These are phyloP conservation scores for Hypoxylon sp. DNA, from an alignment of 2,329 filamentous ascomycete genomes.

Conservation along the genomic window DNA sequence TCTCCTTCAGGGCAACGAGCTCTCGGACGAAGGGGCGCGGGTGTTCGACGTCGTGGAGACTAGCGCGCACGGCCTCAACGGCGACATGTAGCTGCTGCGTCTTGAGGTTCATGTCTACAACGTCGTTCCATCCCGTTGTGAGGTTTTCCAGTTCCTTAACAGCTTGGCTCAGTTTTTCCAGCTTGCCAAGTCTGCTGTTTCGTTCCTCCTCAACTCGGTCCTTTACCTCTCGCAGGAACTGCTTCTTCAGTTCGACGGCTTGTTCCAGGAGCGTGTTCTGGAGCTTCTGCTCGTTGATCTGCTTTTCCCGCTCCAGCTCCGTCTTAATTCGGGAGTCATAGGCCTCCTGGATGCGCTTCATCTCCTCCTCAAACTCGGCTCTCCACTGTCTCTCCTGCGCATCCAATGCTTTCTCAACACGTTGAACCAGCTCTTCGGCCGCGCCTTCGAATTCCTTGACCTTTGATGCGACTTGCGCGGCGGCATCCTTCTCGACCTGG, in stretches of 20 bases:
- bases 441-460: conserved; percentile 86
- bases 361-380: conserved; percentile 88
- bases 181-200: conserved; percentile 85
- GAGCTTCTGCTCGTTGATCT: conserved; percentile 85
- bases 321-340: conserved; percentile 86
- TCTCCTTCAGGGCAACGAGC: conserved; percentile 93
- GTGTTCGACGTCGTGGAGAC: conserved; percentile 79
- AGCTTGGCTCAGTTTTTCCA: conserved; percentile 82
- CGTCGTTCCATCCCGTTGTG: conserved; percentile 89
- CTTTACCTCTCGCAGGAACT: conserved; percentile 84
- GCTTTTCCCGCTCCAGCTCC: conserved; percentile 83
- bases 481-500: conserved; percentile 77
- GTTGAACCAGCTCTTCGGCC: conserved; percentile 86
- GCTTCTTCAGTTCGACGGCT: conserved; percentile 87
- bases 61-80: conserved; percentile 90
- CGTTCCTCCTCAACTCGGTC: conserved; percentile 90
- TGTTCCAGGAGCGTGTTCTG: conserved; percentile 92
- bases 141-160: conserved; percentile 89
- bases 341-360: conserved; percentile 80
- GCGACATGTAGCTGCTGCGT: conserved; percentile 98
- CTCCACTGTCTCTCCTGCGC: conserved; percentile 87
- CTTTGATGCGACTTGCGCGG: conserved; percentile 80
- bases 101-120: conserved; percentile 90
- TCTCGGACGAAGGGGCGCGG: conserved; percentile 92
- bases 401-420: conserved; percentile 87